These are phyloP conservation scores for Papiliotrema flavescens DNA, from an alignment of 1,284 basidiomycete genomes.

Conservation along the genomic window DNA sequence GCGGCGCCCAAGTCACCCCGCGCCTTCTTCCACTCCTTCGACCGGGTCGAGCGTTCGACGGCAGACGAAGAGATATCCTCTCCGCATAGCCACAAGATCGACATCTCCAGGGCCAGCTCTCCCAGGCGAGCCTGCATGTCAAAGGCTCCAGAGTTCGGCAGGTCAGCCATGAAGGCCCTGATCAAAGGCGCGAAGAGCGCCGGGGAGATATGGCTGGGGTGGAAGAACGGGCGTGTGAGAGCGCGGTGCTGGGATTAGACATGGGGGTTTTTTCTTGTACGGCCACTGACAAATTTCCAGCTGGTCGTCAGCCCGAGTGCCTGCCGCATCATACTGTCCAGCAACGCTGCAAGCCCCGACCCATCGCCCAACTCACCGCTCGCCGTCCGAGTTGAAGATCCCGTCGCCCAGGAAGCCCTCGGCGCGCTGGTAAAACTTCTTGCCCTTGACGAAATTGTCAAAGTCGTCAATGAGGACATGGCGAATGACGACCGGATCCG, in stretches of 20 bases:
- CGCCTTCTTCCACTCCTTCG: constrained; percentile 16
- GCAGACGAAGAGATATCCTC: constrained; percentile 6
- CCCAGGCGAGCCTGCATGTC: constrained; percentile 28
- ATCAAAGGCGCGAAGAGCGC: constrained; percentile 12
- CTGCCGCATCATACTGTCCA: no score
- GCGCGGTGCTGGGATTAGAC: constrained; percentile 33
- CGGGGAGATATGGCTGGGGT: constrained; percentile 19
- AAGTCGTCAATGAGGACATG: constrained; percentile 33
- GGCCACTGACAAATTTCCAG: constrained; percentile 33
- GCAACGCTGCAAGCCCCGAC: background rate
- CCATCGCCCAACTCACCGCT: constrained; percentile 21
- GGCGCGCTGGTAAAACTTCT: constrained; percentile 44
- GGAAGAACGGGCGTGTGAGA: constrained; percentile 47
- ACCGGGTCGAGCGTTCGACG: background rate
- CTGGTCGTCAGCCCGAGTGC: constrained; percentile 2
- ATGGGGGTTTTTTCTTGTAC: background rate
- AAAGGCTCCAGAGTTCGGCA: constrained; percentile 17
- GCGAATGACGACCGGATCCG: constrained; percentile 27
- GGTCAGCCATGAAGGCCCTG: constrained; percentile 8
- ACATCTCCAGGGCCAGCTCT: constrained; percentile 26
- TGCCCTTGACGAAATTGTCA: constrained; percentile 35
- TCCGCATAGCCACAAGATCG: constrained; percentile 35
- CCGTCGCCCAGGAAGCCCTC: constrained; percentile 45
- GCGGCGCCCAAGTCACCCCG: constrained; percentile 20
- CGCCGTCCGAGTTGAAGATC: constrained; percentile 49